phyloP scores from a whole-genome alignment of 495 filamentous ascomycete species.

The Penicillium coprophilum region DNA sequence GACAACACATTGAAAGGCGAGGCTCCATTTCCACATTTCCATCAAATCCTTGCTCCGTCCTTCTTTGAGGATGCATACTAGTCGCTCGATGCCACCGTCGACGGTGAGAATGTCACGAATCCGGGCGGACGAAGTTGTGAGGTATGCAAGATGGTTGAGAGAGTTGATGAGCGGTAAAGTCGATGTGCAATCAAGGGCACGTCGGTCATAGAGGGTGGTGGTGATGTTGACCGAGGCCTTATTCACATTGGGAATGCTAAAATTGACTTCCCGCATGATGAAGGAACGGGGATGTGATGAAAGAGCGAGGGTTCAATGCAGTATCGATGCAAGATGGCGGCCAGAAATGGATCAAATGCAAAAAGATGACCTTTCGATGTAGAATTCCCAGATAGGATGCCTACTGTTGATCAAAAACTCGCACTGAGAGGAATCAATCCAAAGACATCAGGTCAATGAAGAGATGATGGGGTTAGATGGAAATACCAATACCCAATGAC shows the following conservation, averaged over 20 bases:
- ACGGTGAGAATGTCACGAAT: constrained; percentile 97
- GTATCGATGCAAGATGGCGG: constrained; percentile 15
- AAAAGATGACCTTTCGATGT: constrained; percentile 26
- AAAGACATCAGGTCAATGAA: constrained; percentile 24
- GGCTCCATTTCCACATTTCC: constrained; percentile 99
- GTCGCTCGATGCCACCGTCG: constrained; percentile 93
- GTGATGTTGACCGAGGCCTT: constrained; percentile 99
- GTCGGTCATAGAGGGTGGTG: constrained; percentile 94
- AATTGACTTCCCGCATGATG: constrained; percentile 97
- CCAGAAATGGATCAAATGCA: constrained; percentile 13
- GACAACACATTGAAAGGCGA: constrained; percentile 97
- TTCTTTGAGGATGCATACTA: constrained; percentile 97
- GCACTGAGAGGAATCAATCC: constrained; percentile 18
- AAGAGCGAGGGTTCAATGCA: constrained; percentile 6
- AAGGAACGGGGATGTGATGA: constrained; percentile 15
- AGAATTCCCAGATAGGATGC: constrained; percentile 21
- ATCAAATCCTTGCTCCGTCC: constrained; percentile 95
- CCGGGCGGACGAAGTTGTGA: constrained; percentile 96
- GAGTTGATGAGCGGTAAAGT: constrained; percentile 97
- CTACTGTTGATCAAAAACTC: constrained; percentile 18
- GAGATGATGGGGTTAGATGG: constrained; percentile 1
- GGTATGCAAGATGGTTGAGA: constrained; percentile 94
- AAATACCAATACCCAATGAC: constrained; percentile 11
- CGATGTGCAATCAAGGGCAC: constrained; percentile 96
- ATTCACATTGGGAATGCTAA: constrained; percentile 99